Evolutionary conservation across 2,329 filamentous ascomycete genomes (phyloP).

Genomic region (Fusarium sp.): DNA sequence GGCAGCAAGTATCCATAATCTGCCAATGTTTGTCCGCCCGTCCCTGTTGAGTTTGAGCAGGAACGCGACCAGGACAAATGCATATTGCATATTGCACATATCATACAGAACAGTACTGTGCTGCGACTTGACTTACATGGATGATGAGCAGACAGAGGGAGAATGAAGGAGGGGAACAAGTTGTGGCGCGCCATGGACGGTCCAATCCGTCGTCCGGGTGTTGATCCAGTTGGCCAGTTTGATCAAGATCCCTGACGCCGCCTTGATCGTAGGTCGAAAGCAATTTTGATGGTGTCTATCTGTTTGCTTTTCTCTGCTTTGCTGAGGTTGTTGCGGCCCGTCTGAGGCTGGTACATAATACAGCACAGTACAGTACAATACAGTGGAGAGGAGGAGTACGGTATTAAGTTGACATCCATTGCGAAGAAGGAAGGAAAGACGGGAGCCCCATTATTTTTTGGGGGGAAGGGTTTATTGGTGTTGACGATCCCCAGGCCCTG

Average conservation of each 20-base stretch:
- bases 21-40: constrained; percentile 18
- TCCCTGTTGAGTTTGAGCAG: constrained; percentile 6
- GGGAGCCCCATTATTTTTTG: constrained; percentile 18
- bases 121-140: constrained; percentile 10
- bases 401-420: constrained; percentile 2
- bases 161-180: constrained; percentile 7
- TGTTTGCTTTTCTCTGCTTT: constrained; percentile 19
- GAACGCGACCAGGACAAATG: constrained; percentile 19
- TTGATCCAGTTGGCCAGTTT: constrained; percentile 59
- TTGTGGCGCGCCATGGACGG: constrained; percentile 40
- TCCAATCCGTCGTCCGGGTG: constrained; percentile 55
- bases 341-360: background rate
- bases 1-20: constrained; percentile 50
- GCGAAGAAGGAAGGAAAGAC: constrained; percentile 16
- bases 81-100: background rate
- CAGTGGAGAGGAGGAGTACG: constrained; percentile 6
- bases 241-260: constrained; percentile 42
- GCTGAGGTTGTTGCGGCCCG: background rate
- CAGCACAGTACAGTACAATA: background rate
- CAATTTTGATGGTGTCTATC: constrained; percentile 24
- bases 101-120: background rate
- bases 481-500: constrained; percentile 25
- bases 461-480: background rate
- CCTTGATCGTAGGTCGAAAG: constrained; percentile 18
- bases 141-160: constrained; percentile 18